Percentiles rank a stretch among this genome's conserved stretches.
Conservation (phyloP, 2,329 filamentous ascomycete species). For the Talaromyces sp. region DNA sequence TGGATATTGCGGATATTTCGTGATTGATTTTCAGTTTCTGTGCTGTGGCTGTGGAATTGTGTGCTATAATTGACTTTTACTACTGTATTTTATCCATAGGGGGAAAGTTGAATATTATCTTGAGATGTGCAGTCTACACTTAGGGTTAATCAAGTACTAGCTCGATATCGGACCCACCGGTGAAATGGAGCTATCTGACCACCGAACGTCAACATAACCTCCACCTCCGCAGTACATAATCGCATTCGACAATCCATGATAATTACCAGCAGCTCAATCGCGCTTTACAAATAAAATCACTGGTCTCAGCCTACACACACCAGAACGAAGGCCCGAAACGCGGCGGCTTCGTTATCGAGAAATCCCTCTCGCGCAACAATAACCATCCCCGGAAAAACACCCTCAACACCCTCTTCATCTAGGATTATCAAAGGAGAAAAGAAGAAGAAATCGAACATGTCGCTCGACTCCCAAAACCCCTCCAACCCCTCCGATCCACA, state of each 20-base stretch:
- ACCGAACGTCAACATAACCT: not conserved
- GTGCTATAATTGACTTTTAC: not conserved
- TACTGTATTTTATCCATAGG: not conserved
- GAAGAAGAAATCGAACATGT: constrained; percentile 3
- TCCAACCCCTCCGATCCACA: constrained; percentile 70
- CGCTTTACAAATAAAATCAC: not conserved
- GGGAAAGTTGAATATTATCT: not conserved
- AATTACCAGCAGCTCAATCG: not conserved
- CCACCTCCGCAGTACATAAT: not conserved
- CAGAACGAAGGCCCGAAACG: not conserved
- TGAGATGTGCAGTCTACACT: not conserved
- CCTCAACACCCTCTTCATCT: not conserved
- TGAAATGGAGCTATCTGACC: not conserved
- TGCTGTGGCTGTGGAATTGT: not conserved
- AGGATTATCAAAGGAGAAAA: too few relatives aligned
- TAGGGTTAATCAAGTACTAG: not conserved
- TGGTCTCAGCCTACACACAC: not conserved
- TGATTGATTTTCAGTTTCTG: not conserved
- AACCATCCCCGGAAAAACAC: not conserved
- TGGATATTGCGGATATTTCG: constrained; percentile 31
- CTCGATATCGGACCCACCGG: not conserved
- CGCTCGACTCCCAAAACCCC: constrained; percentile 45
- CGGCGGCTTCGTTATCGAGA: not conserved
- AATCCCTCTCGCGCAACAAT: not conserved
- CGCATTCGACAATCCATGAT: not conserved